Conservation (phyloP, 768 basidiomycete species). For the Auricularia sp. region DNA sequence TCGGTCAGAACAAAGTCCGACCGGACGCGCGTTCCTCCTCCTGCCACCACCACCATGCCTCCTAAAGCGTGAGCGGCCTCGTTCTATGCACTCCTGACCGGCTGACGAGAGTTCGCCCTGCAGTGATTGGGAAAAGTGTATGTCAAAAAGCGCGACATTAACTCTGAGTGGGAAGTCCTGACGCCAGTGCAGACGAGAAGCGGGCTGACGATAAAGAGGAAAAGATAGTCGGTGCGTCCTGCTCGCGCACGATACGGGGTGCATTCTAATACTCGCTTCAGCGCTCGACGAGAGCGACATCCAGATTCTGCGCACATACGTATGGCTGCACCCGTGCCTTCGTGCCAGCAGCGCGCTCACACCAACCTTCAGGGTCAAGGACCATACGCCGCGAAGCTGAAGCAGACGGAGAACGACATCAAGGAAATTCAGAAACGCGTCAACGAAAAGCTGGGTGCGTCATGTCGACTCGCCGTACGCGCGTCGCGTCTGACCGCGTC, state of each 20-base stretch:
- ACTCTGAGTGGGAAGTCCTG: neutral
- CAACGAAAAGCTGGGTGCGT: conserved; percentile 85
- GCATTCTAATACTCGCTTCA: conserved; percentile 21
- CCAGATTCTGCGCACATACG: conserved; percentile 97
- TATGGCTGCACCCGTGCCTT: conserved; percentile 26
- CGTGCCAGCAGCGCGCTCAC: neutral
- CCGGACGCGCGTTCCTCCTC: conserved; percentile 1
- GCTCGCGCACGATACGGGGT: neutral
- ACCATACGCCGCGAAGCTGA: conserved; percentile 82
- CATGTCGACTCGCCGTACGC: neutral
- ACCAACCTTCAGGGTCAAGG: conserved; percentile 78
- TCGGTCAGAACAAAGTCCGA: neutral
- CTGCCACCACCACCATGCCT: conserved; percentile 50
- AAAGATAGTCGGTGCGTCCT: conserved; percentile 72
- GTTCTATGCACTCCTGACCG: neutral
- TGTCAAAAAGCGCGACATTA: conserved; percentile 15
- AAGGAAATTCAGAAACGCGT: conserved; percentile 95
- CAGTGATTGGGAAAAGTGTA: conserved; percentile 99
- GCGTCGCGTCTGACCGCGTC: neutral
- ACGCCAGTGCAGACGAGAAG: conserved; percentile 57
- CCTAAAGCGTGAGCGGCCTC: conserved; percentile 79
- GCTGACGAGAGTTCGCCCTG: conserved; percentile 8
- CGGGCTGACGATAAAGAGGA: conserved; percentile 81
- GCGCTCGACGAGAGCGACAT: conserved; percentile 97
- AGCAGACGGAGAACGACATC: conserved; percentile 84